Evolutionary conservation across 2,329 filamentous ascomycete species (phyloP), one percentile per base, ranked within the genome.

Genomic region (Aspergillus nomiae): DNA sequence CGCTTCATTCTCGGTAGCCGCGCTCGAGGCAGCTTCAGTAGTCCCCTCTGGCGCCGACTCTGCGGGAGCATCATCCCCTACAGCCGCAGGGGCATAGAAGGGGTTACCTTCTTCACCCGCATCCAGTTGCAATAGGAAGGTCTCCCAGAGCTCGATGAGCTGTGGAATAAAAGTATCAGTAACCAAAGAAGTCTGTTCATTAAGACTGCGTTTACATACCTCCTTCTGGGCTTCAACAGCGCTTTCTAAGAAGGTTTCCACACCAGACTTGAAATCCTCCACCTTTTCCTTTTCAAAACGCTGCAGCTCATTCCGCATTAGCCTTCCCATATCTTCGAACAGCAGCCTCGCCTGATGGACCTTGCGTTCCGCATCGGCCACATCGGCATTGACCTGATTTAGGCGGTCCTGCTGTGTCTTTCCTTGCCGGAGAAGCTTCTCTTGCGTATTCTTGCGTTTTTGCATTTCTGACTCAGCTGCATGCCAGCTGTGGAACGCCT

Each of bases 171-270:
- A 87, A 78, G 84, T 88, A 65, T 21, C 9, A 46, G 58, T 61
- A 53, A 70, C 51, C 46, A 24, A 56, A n/a, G 12, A 16, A 21
- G 50, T 2, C 41, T 32, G 54, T 34, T 24, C 50, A 54, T 36
- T 16, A 48, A 19, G 11, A 46, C 36, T 19, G 50, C 24, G 48
- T 79, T 30, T 28, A 63, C 87, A 78, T 77, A 95, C 94, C 89
- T 99, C 95, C 81, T 99, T 99, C 82, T 99, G 95, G 60, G 94
- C 95, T 80, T 99, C 95, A 4, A 99, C 93, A 4, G 95, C 92
- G 73, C 95, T 94, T 82, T 99, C 95, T 71, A 99, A 80, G 80
- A 97, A 99, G 1, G 95, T 99, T 82, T 99, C 95, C 2, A 99
- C 94, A 0, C 94, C 94, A 66, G 91, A 95, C 84, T 99, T 99